Base-by-base conservation (phyloP, 2,329 filamentous ascomycete species). In the Aspergillus intermedius region DNA sequence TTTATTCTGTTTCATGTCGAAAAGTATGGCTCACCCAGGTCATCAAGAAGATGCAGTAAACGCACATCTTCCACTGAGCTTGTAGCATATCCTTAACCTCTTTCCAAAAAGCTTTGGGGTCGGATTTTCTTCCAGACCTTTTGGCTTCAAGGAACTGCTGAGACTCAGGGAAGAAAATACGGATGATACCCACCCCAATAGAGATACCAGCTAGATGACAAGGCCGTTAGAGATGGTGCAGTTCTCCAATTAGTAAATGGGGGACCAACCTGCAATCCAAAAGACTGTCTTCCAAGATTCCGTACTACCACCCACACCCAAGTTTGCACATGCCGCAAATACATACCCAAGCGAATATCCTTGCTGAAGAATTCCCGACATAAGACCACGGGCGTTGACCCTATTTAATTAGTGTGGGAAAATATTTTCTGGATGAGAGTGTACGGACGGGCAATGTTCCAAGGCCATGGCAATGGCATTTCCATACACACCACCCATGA, bases 301-400 rank as follows among this genome's bases (percentile, higher is more conserved):
- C 5, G 59, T 64, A 5, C 23, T 47, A 39, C 65, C 84, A 28
- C 86, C 85, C 13, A 90, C 84, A 44, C 84, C 85, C 37, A 90
- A 79, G 55, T 87, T 90, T 59, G 81, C 82, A 52, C 60, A 64
- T 37, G 87, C 87, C 5, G 88, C 88, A 53, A 89, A 76, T 37
- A 93, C 81, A 61, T 91, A 91, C 28, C 88, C 88, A 54, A 90
- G 78, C 0, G 85, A 85, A 64, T 90, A 91, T 2, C 88, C 88
- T 66, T 90, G 87, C 60, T 93, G 88, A 15, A 91, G 71, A 45
- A 93, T 86, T 47, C 88, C 88, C 12, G 84, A 88, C 79, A 93
- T 87, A 34, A 93, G 74, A 57, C 88, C 88, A 64, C 88, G 78
- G 6, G 87, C 83, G 49, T 87, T 81, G 42, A 73, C 67, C 4